These are phyloP conservation scores for Phanerodontia chrysosporium DNA, from an alignment of 768 basidiomycete genomes.

Conservation along the genomic window DNA sequence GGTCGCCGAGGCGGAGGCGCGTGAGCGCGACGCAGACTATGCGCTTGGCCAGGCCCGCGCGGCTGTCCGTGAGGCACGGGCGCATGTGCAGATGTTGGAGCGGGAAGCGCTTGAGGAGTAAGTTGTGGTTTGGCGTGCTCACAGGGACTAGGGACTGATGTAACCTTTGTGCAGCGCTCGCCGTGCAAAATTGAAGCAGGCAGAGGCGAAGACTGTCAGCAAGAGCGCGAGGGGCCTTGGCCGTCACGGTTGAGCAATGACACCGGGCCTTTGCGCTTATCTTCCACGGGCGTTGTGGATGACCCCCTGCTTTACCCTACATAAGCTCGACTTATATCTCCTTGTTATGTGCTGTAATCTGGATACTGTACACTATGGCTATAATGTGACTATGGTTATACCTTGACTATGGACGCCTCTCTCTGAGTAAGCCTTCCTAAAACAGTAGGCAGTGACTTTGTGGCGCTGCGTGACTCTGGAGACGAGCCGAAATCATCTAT, in stretches of 20 bases:
- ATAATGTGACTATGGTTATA: too few species aligned
- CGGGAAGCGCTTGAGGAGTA: constrained; percentile 50
- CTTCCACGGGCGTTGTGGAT: not conserved
- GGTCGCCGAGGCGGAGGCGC: constrained; percentile 44
- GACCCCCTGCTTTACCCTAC: not conserved
- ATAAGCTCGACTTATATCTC: too few species aligned
- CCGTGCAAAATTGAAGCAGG: constrained; percentile 50
- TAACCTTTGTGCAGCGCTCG: constrained; percentile 31
- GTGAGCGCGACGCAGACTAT: constrained; percentile 48
- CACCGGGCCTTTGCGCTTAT: not conserved
- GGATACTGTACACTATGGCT: too few species aligned
- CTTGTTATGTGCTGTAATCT: too few species aligned
- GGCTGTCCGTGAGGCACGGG: constrained; percentile 43
- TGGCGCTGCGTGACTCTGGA: not conserved
- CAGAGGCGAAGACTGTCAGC: constrained; percentile 45
- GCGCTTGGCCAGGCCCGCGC: constrained; percentile 43
- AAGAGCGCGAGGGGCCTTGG: constrained; percentile 46
- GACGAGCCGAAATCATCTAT: too few species aligned
- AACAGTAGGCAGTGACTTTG: not conserved
- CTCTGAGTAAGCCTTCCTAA: not conserved
- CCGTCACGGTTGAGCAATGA: constrained; percentile 24
- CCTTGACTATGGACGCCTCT: too few species aligned
- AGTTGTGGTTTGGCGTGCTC: constrained; percentile 16
- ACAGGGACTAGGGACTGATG: not conserved
- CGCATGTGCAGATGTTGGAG: constrained; percentile 47